phyloP scores from a whole-genome alignment of 345 rosid species.

The Lepidium didymum region DNA sequence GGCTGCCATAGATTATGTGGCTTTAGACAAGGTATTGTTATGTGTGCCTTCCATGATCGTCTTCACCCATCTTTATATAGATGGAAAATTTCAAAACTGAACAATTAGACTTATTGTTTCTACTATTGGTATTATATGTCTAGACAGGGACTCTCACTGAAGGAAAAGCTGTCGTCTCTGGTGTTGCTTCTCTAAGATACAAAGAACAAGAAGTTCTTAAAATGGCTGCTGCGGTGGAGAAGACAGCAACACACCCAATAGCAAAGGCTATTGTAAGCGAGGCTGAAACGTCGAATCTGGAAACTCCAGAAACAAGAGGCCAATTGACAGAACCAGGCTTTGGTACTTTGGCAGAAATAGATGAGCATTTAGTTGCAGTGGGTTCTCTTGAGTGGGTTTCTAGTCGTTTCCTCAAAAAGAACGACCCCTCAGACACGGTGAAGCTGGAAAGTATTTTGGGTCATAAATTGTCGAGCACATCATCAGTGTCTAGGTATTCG shows the following conservation, averaged over 20 bases:
- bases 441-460: conserved; percentile 44
- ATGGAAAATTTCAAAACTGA: neutral
- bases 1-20: conserved; percentile 65
- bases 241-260: conserved; percentile 81
- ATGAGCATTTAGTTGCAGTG: conserved; percentile 78
- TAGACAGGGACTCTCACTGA: conserved; percentile 96
- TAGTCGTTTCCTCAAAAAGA: conserved; percentile 52
- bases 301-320: conserved; percentile 73
- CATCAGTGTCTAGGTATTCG: conserved; percentile 57
- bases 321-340: conserved; percentile 89
- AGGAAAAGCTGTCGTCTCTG: conserved; percentile 80
- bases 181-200: conserved; percentile 52
- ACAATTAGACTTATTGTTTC: neutral
- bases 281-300: conserved; percentile 54
- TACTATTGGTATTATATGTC: conserved; percentile 14
- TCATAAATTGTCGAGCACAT: conserved; percentile 32
- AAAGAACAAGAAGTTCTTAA: conserved; percentile 66
- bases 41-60: neutral
- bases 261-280: conserved; percentile 73
- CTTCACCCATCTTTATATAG: neutral
- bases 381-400: conserved; percentile 83
- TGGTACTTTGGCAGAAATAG: conserved; percentile 89
- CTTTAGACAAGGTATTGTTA: conserved; percentile 75
- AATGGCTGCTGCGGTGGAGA: conserved; percentile 94
- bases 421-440: conserved; percentile 36